A percentile compares a stretch with the other conserved stretches of the same genome.
These are phyloP conservation scores for Candolleomyces eurysporus DNA, from an alignment of 768 basidiomycete species.

Conservation along the genomic window DNA sequence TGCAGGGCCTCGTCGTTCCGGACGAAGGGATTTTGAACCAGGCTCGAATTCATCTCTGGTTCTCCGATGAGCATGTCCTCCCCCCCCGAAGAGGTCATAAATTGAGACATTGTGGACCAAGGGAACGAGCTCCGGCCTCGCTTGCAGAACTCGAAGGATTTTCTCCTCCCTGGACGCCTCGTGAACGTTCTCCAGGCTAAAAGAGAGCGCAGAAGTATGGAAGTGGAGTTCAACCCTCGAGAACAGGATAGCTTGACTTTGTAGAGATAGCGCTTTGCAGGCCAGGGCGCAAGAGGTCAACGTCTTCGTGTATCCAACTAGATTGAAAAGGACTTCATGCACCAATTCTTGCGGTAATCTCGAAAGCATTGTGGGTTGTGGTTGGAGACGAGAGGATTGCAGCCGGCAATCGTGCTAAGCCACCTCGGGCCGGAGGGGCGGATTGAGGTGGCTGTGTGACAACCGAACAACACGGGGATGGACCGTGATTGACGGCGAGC, in stretches of 20 bases:
- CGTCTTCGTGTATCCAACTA: neutral
- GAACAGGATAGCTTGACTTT: neutral
- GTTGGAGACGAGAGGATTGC: neutral
- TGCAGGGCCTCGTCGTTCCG: neutral
- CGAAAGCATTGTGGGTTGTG: neutral
- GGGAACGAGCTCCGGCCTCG: neutral
- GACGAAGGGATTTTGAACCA: neutral
- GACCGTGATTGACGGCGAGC: neutral
- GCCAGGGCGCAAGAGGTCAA: neutral
- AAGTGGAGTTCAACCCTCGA: neutral
- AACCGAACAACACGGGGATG: too few species aligned
- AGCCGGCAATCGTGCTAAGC: too few species aligned
- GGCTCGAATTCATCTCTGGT: neutral
- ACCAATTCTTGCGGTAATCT: neutral
- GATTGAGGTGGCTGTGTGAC: too few species aligned
- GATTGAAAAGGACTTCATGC: constrained; percentile 11
- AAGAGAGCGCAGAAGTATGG: neutral
- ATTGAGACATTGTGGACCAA: neutral
- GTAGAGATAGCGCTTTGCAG: neutral
- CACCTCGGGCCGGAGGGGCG: too few species aligned
- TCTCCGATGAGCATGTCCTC: neutral
- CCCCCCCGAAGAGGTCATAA: neutral
- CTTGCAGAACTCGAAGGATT: neutral
- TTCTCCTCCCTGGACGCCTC: neutral
- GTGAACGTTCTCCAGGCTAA: neutral